Base-by-base conservation (phyloP, 345 rosid species). In the Lepidium sativum region DNA sequence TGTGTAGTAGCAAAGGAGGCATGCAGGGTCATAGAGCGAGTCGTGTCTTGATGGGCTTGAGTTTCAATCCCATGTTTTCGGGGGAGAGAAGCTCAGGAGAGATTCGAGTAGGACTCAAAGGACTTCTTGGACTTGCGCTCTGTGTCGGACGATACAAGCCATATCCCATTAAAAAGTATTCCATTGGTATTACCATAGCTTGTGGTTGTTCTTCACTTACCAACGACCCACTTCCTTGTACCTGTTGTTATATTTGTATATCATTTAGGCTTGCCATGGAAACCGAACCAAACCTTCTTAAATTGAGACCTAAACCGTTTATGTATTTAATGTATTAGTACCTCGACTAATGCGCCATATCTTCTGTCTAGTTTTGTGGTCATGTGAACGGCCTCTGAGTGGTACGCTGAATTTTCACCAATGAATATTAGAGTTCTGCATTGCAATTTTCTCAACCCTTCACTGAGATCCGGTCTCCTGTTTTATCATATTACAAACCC, bases 161-260 rank as follows among this genome's bases (percentile, higher is more conserved):
- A 37, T 78, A 94, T 31, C 91, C 97, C 82, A 82, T 85, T 45
- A 90, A 76, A 47, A 94, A 94, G 77, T 85, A 94, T 73, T 94
- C 99, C 74, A 94, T 45, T 7, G 99, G 96, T 71, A 94, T 88
- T 62, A 90, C 70, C 97, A 94, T 94, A 23, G 99, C 97, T 50
- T 90, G 91, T 17, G 99, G 99, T 67, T 94, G 97, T 64, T 90
- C 99, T 82, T 94, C 92, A 0, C 92, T 94, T 69, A 94, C 99
- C 84, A 88, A 67, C 0, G 99, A 90, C 42, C 99, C 99, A 67
- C 97, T 88, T 61, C 86, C 96, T 75, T 85, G 95, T 59, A 92
- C 98, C 98, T 92, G 80, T 37, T 44, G 49, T 48, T 21, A 4
- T 21, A 21, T 38, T 11, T 13, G 20, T 27, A 18, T 55, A 35